phyloP scores from a whole-genome alignment of 129 eudicot genomes.

The Ambrosia artemisiifolia region DNA sequence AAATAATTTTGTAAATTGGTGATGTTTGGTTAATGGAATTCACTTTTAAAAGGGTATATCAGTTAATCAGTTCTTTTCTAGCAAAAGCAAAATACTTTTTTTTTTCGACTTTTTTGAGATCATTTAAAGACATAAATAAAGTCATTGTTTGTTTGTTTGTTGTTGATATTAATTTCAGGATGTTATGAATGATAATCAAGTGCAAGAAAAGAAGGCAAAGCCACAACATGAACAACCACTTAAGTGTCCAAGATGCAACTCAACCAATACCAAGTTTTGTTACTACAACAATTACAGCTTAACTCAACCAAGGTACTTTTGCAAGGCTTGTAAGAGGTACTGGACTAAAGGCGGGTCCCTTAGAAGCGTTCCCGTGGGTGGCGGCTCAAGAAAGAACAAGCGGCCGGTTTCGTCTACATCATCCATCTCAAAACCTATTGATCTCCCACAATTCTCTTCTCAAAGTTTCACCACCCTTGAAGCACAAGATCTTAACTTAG shows the following conservation, averaged over 20 bases:
- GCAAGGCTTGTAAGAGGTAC: constrained; percentile 78
- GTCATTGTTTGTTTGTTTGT: constrained; percentile 5
- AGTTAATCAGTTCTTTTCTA: constrained; percentile 8
- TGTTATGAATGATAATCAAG: constrained; percentile 25
- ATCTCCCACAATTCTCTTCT: constrained; percentile 39
- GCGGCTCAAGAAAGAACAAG: constrained; percentile 84
- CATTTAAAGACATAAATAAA: constrained; percentile 15
- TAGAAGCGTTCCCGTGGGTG: constrained; percentile 83
- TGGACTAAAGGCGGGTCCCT: constrained; percentile 89
- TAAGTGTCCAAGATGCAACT: constrained; percentile 78
- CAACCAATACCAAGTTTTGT: constrained; percentile 77
- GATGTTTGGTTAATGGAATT: not conserved
- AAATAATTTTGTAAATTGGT: not conserved
- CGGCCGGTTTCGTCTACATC: constrained; percentile 32
- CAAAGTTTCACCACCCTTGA: constrained; percentile 34
- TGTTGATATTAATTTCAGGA: constrained; percentile 30
- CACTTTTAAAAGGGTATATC: not conserved
- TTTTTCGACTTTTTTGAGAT: constrained; percentile 21
- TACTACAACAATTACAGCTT: constrained; percentile 82
- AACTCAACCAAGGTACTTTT: constrained; percentile 82
- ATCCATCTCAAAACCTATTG: constrained; percentile 28
- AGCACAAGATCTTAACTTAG: constrained; percentile 50
- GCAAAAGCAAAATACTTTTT: constrained; percentile 22
- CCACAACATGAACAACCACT: constrained; percentile 49
- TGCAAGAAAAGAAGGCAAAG: constrained; percentile 46